phyloP scores from a whole-genome alignment of 768 basidiomycete species.

The Phylloporus scabripes region DNA sequence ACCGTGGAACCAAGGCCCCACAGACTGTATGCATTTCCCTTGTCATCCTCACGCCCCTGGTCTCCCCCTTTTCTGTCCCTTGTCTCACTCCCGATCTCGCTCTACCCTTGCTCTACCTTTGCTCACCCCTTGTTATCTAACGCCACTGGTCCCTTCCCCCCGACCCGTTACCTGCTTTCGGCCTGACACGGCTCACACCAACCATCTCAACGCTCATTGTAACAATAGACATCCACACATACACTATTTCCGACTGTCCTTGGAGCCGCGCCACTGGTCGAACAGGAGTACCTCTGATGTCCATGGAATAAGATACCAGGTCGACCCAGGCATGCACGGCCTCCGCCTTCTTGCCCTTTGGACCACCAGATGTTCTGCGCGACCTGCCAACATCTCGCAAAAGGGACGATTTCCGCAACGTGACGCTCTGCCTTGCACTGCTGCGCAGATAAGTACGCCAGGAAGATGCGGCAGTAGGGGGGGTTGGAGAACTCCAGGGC shows the following conservation, averaged over 20 bases:
- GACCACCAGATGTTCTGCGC: not conserved
- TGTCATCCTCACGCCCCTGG: constrained; percentile 8
- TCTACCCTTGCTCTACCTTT: constrained; percentile 10
- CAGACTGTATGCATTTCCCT: constrained; percentile 8
- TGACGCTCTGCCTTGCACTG: not conserved
- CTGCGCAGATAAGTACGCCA: constrained; percentile 5
- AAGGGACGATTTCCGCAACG: not conserved
- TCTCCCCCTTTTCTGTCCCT: constrained; percentile 13
- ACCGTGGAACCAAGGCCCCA: constrained; percentile 13
- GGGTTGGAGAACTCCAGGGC: not conserved
- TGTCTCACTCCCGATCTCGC: constrained; percentile 4
- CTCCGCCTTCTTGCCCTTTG: not conserved
- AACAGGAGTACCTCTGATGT: not conserved
- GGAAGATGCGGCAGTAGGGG: not conserved
- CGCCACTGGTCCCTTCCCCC: constrained; percentile 1
- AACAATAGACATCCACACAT: constrained; percentile 6
- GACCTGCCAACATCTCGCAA: not conserved
- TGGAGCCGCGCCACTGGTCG: not conserved
- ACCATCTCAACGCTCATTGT: constrained; percentile 1
- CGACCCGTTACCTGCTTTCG: constrained; percentile 5
- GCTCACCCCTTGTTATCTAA: constrained; percentile 9
- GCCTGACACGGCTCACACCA: constrained; percentile 1
- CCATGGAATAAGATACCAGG: not conserved
- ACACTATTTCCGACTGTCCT: constrained; percentile 1
- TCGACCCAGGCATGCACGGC: not conserved